Conservation (phyloP, 257 asterid species). For the Primulina tabacum region DNA sequence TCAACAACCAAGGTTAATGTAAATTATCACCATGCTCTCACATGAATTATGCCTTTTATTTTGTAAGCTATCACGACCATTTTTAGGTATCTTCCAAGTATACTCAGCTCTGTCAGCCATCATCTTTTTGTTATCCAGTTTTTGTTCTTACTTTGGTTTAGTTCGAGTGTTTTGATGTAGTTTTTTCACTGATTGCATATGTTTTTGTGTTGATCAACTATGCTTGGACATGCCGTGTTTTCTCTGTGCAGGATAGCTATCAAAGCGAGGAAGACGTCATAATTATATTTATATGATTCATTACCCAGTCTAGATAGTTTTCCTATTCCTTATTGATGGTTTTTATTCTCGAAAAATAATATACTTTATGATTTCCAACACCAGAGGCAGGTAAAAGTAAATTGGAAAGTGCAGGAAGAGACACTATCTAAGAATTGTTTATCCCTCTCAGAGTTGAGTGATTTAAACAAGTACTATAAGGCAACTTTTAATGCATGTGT, state of each 20-base stretch:
- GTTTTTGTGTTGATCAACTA: too few relatives aligned
- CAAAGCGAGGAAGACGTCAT: too few relatives aligned
- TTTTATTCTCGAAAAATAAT: slow-evolving; percentile 13
- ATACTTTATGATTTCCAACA: slow-evolving; percentile 28
- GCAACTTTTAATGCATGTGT: slow-evolving; percentile 14
- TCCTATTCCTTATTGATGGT: not conserved
- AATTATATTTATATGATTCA: too few relatives aligned
- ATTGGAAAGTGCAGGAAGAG: slow-evolving; percentile 66
- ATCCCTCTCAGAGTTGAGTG: slow-evolving; percentile 44
- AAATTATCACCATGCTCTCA: not conserved
- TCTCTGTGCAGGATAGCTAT: too few relatives aligned
- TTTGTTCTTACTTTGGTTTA: not conserved
- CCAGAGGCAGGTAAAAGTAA: slow-evolving; percentile 43
- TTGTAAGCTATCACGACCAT: not conserved
- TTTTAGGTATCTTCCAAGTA: not conserved
- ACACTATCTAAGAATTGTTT: slow-evolving; percentile 40
- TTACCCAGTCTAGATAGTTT: too few relatives aligned
- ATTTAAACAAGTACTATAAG: slow-evolving; percentile 39
- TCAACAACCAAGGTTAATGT: not conserved
- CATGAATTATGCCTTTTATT: not conserved
- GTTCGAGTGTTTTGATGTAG: too few relatives aligned
- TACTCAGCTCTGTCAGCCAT: too few relatives aligned
- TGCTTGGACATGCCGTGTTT: too few relatives aligned
- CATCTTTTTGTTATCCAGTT: not conserved
- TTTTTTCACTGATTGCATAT: too few relatives aligned